Percentiles rank a stretch among this genome's conserved stretches.
These are phyloP conservation scores for Aspergillus alliaceus DNA, from an alignment of 2,329 filamentous ascomycete genomes.

Conservation along the genomic window DNA sequence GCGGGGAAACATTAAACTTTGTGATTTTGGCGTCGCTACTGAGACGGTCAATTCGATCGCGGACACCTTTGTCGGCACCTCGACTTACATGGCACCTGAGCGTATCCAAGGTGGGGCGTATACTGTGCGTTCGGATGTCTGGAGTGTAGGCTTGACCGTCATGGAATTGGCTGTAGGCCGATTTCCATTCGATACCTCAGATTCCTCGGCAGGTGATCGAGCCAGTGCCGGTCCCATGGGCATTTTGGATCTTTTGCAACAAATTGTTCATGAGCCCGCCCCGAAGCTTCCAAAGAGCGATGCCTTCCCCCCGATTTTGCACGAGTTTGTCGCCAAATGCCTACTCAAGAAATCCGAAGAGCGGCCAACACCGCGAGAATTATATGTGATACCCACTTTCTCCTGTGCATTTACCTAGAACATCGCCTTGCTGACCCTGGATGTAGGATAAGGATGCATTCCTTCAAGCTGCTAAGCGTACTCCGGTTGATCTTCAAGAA, in stretches of 20 bases:
- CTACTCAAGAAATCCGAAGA: slow-evolving; percentile 85
- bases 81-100: slow-evolving; percentile 98
- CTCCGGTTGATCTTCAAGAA: slow-evolving; percentile 86
- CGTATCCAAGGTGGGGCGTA: slow-evolving; percentile 96
- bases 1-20: slow-evolving; percentile 90
- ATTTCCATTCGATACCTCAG: slow-evolving; percentile 85
- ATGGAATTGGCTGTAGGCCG: slow-evolving; percentile 98
- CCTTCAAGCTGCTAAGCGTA: slow-evolving; percentile 92
- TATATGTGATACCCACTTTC: slow-evolving; percentile 66
- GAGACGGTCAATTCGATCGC: slow-evolving; percentile 97
- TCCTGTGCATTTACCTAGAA: neutral
- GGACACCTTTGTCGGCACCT: slow-evolving; percentile 96
- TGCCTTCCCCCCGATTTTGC: slow-evolving; percentile 89
- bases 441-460: slow-evolving; percentile 85
- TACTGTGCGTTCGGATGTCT: slow-evolving; percentile 97
- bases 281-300: slow-evolving; percentile 94
- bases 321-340: slow-evolving; percentile 97
- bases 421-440: slow-evolving; percentile 23
- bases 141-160: slow-evolving; percentile 92
- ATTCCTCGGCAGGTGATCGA: slow-evolving; percentile 70
- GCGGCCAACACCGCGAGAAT: slow-evolving; percentile 86
- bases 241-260: slow-evolving; percentile 91
- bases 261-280: slow-evolving; percentile 95
- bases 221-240: slow-evolving; percentile 76
- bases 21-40: slow-evolving; percentile 97